A percentile compares a stretch with the other conserved stretches of the same genome.
These are phyloP conservation scores for Coemansia sp. DNA, from an alignment of 192 early-diverging fungal species.

Conservation along the genomic window DNA sequence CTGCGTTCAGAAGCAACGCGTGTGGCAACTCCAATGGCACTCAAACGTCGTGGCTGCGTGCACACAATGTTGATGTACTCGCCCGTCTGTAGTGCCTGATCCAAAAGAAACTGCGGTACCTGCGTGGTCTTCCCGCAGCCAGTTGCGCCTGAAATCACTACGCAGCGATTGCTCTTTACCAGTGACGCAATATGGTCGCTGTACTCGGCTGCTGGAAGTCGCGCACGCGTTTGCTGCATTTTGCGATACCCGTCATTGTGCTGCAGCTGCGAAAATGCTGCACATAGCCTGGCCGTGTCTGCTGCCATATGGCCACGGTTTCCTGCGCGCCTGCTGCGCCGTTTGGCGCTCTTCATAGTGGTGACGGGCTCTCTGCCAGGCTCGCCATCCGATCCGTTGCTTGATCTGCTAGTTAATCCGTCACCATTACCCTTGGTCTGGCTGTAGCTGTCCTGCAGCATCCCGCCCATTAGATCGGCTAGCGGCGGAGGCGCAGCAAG, in stretches of 20 bases:
- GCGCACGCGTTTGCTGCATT: conserved; percentile 26
- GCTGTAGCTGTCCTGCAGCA: conserved; percentile 14
- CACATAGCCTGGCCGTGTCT: conserved; percentile 10
- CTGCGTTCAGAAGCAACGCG: conserved; percentile 63
- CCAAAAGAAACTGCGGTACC: conserved; percentile 85
- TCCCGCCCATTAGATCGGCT: conserved; percentile 28
- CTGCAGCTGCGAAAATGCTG: conserved; percentile 19
- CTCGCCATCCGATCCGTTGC: not conserved
- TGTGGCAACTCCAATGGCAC: conserved; percentile 64
- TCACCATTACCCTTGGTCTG: too few species aligned
- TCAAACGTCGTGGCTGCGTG: conserved; percentile 89
- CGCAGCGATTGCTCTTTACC: conserved; percentile 9
- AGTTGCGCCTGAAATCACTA: conserved; percentile 47
- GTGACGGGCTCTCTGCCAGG: too few species aligned
- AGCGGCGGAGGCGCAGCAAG: conserved; percentile 30
- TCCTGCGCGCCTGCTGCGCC: not conserved
- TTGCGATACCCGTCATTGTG: conserved; percentile 4
- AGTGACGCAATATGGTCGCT: conserved; percentile 8
- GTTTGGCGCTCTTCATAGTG: not conserved
- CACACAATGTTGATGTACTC: conserved; percentile 66
- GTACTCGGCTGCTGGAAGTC: conserved; percentile 21
- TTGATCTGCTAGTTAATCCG: conserved; percentile 22
- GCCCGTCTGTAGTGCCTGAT: conserved; percentile 57
- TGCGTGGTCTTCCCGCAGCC: conserved; percentile 66
- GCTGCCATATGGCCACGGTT: conserved; percentile 7